Percentiles rank a stretch among this genome's conserved stretches.
Evolutionary conservation across 345 rosid genomes (phyloP).

Genomic region (Aquilaria yunnanensis): DNA sequence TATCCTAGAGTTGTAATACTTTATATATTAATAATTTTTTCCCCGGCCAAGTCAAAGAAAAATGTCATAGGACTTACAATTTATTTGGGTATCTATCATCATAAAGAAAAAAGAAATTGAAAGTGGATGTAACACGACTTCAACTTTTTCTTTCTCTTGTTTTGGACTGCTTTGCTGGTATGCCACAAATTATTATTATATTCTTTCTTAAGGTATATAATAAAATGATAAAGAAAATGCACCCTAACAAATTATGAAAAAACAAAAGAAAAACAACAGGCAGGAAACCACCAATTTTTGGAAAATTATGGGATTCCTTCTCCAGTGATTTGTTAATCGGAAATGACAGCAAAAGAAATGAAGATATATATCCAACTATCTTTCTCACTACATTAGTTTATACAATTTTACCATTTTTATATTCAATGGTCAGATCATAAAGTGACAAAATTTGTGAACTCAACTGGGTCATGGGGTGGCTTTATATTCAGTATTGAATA

Average conservation of each 20-base stretch:
- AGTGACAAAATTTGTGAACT: conserved; percentile 5
- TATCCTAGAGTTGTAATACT: too few relatives aligned
- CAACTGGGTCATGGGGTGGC: conserved; percentile 17
- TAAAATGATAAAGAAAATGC: too few relatives aligned
- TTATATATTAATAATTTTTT: too few relatives aligned
- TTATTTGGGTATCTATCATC: too few relatives aligned
- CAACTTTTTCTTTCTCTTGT: too few relatives aligned
- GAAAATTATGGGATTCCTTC: conserved; percentile 32
- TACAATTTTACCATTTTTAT: conserved; percentile 6
- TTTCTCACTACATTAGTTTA: not conserved
- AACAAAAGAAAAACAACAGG: conserved; percentile 12
- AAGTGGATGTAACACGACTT: too few relatives aligned
- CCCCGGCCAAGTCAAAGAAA: too few relatives aligned
- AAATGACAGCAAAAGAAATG: conserved; percentile 22
- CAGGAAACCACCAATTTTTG: conserved; percentile 24
- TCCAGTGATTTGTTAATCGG: conserved; percentile 16
- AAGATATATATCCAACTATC: conserved; percentile 1
- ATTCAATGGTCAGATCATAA: conserved; percentile 12
- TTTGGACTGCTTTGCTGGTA: too few relatives aligned
- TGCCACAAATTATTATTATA: not conserved
- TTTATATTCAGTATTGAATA: not conserved
- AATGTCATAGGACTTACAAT: too few relatives aligned
- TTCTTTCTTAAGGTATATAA: too few relatives aligned
- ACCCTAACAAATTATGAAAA: not conserved
- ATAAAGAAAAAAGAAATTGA: too few relatives aligned